Percentiles rank a stretch among this genome's conserved stretches.
Evolutionary conservation across 306 rosid species (phyloP).

Genomic region (Hylodesmum podocarpum): DNA sequence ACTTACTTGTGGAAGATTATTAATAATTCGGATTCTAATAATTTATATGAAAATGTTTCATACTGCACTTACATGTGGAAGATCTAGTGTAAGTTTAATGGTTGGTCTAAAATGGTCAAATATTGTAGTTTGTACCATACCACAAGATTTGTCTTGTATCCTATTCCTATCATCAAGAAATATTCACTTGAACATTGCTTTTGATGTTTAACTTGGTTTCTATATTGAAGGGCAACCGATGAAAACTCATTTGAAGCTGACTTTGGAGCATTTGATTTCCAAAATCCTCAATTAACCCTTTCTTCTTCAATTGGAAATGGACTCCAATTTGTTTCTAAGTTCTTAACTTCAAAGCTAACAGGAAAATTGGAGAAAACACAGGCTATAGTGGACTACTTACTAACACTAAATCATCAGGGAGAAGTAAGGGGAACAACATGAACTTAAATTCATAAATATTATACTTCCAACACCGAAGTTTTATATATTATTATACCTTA

Average conservation of each 20-base stretch:
- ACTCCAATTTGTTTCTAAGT: conserved; percentile 54
- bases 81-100: neutral
- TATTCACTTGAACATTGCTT: neutral
- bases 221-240: conserved; percentile 70
- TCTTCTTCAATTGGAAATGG: conserved; percentile 94
- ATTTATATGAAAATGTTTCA: neutral
- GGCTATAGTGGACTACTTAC: conserved; percentile 79
- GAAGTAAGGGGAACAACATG: conserved; percentile 53
- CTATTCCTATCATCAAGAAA: neutral
- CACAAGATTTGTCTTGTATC: neutral
- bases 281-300: conserved; percentile 59
- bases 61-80: neutral
- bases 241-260: conserved; percentile 83
- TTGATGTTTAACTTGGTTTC: conserved; percentile 10
- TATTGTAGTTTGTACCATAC: neutral
- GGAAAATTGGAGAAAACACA: conserved; percentile 61
- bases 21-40: neutral
- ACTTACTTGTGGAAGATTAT: no score
- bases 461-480: neutral
- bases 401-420: conserved; percentile 57
- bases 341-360: conserved; percentile 51
- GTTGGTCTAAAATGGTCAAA: neutral
- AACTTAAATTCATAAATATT: neutral
- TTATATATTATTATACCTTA: no score
- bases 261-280: conserved; percentile 69